phyloP scores from a whole-genome alignment of 2,329 filamentous ascomycete species.

The Graphiopsis chlorocephala region DNA sequence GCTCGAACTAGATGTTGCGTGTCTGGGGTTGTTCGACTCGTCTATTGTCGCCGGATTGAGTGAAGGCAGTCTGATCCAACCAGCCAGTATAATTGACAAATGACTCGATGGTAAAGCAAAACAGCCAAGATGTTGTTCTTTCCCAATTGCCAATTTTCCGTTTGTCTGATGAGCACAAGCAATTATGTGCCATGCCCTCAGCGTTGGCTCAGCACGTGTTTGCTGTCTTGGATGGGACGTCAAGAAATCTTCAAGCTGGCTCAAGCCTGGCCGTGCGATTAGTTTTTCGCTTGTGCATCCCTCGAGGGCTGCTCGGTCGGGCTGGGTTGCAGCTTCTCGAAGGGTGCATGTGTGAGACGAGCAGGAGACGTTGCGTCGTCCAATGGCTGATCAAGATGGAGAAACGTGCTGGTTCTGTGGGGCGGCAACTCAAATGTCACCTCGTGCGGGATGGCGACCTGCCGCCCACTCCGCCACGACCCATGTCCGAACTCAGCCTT shows the following conservation, averaged over 20 bases:
- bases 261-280: background rate
- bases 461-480: conserved; percentile 7
- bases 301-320: background rate
- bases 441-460: background rate
- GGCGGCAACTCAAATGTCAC: conserved; percentile 4
- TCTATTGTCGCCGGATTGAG: background rate
- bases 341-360: background rate
- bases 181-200: background rate
- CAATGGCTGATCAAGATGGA: background rate
- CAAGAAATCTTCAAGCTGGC: conserved; percentile 4
- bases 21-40: background rate
- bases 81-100: background rate
- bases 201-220: background rate
- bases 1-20: background rate
- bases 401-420: background rate
- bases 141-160: background rate
- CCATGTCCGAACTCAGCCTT: conserved; percentile 6
- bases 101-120: background rate
- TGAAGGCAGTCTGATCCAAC: background rate
- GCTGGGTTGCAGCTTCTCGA: background rate
- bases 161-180: background rate
- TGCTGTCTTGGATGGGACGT: background rate
- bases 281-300: conserved; percentile 2
- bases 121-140: background rate
- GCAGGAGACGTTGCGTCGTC: background rate